Evolutionary conservation across 1,284 basidiomycete genomes (phyloP).

Genomic region (Ceratobasidium sp.): DNA sequence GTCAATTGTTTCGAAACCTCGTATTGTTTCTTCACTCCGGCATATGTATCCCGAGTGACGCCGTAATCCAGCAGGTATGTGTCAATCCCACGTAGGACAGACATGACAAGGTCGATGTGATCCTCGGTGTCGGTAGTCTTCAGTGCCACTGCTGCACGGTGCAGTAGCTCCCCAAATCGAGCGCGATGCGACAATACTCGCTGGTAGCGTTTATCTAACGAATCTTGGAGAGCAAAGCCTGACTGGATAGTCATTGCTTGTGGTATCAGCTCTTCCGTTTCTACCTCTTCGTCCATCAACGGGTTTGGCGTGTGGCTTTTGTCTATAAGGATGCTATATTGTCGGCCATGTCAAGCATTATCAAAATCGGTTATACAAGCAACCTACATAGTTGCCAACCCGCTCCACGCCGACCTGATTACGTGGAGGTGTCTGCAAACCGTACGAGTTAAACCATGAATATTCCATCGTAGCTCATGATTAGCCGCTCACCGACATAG

Average conservation of each 20-base stretch:
- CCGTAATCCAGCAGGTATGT: constrained; percentile 82
- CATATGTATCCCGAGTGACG: constrained; percentile 70
- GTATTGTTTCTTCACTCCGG: constrained; percentile 76
- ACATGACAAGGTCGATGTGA: constrained; percentile 90
- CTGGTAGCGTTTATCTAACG: constrained; percentile 81
- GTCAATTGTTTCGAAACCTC: constrained; percentile 74
- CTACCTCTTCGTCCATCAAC: constrained; percentile 18
- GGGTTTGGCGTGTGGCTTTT: constrained; percentile 22
- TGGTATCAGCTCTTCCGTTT: constrained; percentile 67
- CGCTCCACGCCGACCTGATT: constrained; percentile 77
- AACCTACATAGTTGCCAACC: constrained; percentile 68
- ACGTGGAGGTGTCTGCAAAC: constrained; percentile 70
- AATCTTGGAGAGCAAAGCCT: constrained; percentile 82
- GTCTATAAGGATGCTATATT: constrained; percentile 16
- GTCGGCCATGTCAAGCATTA: not conserved
- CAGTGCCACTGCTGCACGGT: constrained; percentile 77
- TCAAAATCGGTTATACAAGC: not conserved
- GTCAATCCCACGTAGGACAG: constrained; percentile 78
- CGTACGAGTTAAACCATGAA: constrained; percentile 13
- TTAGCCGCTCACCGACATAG: constrained; percentile 82
- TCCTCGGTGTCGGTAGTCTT: constrained; percentile 72
- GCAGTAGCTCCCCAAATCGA: constrained; percentile 78
- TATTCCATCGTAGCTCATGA: not conserved
- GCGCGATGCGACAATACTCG: constrained; percentile 71
- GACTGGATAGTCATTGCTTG: constrained; percentile 74